Base-by-base conservation (phyloP, 257 asterid genomes). In the Fraxinus quadrangulata region DNA sequence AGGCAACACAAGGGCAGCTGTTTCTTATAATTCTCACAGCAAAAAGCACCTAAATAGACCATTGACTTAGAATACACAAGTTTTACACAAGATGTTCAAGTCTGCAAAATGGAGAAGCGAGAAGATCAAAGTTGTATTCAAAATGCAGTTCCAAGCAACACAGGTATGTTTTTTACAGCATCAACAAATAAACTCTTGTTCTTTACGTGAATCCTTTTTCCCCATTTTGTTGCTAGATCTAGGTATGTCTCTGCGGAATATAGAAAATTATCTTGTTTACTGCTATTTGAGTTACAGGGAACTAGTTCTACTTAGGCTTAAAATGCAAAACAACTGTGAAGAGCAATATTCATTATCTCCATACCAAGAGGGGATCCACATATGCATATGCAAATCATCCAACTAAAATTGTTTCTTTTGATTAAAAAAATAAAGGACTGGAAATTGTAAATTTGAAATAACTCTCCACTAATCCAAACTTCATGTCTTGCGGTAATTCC, bases 101-200 rank as follows among this genome's bases (percentile, higher is more conserved):
- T 82, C 89, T n/a, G 70, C 86, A 21, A 76, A 78, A 79, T 83
- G 84, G 89, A 86, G 90, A 77, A 90, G 88, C 78, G 94, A 94
- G 85, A 92, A 88, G 90, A 88, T 88, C 91, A 92, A 91, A 81
- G 94, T 88, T 21, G 86, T 92, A 65, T 94, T 94, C 86, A 85
- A 83, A 83, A 83, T 94, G 97, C 94, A 89, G 70, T 92, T 94
- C 87, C 94, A 89, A 72, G 97, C 94, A 54, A 90, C 98, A 33
- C 95, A 90, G 97, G 98, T 94, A 82, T 19, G 80, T 59, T 21
- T 23, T 16, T 51, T 51, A 16, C 4, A 33, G 4, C 36, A 33
- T 33, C 36, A 33, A 33, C 36, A 33, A 33, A 33, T 33, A 33
- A 33, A 33, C 36, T 33, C 36, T 4, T 33, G 36, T 59, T 21